Conservation (phyloP, 2,329 filamentous ascomycete genomes). For the Alternaria alternata region DNA sequence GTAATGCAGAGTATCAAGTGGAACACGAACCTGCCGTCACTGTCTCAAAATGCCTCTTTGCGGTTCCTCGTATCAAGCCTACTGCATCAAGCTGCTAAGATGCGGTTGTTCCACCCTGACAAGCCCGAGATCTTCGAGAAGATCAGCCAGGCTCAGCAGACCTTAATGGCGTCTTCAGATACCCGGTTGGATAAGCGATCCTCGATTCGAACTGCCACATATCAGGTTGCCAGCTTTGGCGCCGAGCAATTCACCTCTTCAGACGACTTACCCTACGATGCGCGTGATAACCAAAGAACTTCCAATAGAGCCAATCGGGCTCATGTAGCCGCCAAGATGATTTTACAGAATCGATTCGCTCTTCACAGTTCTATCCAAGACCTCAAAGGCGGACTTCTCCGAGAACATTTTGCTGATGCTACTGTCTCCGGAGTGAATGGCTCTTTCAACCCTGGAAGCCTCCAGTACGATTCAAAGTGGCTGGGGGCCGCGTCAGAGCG, state of each 20-base stretch:
- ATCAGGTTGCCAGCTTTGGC: conserved; percentile 43
- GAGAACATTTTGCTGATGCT: conserved; percentile 13
- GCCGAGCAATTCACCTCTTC: conserved; percentile 35
- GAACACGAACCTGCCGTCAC: conserved; percentile 49
- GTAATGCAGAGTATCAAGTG: conserved; percentile 57
- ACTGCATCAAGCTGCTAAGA: conserved; percentile 31
- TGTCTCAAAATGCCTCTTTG: conserved; percentile 45
- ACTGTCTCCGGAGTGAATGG: conserved; percentile 8
- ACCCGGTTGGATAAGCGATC: conserved; percentile 37
- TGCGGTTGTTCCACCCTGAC: conserved; percentile 23
- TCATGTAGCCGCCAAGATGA: conserved; percentile 25
- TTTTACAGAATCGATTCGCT: conserved; percentile 21
- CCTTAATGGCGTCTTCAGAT: conserved; percentile 13
- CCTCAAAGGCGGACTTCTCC: conserved; percentile 9
- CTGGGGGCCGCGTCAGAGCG: conserved; percentile 15
- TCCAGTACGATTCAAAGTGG: conserved; percentile 38
- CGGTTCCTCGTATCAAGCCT: conserved; percentile 29
- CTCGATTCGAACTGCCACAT: conserved; percentile 38
- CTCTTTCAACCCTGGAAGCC: not conserved
- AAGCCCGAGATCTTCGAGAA: conserved; percentile 6
- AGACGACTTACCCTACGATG: conserved; percentile 34
- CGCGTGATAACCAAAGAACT: conserved; percentile 17
- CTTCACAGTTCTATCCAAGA: conserved; percentile 18
- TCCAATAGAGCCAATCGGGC: conserved; percentile 20
- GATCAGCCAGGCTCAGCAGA: not conserved